phyloP scores from a whole-genome alignment of 768 basidiomycete genomes.

The Kwoniella dendrophila region DNA sequence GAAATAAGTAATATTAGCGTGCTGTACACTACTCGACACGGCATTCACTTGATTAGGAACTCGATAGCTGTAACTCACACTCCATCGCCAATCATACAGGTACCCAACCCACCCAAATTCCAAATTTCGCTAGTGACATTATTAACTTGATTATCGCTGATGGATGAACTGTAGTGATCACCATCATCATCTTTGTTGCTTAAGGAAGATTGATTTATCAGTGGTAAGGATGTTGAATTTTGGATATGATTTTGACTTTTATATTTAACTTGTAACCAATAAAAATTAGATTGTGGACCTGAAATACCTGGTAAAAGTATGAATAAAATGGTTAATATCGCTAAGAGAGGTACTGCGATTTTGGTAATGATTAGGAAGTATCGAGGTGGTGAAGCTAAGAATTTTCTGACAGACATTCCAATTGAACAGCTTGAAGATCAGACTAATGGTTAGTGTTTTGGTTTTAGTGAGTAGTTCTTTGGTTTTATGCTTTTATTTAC shows the following conservation, averaged over 20 bases:
- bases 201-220: too few species aligned
- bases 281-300: constrained; percentile 18
- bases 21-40: too few species aligned
- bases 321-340: constrained; percentile 19
- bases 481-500: not conserved
- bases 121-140: constrained; percentile 1
- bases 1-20: too few species aligned
- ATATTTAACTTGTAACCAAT: constrained; percentile 21
- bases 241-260: not conserved
- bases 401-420: not conserved
- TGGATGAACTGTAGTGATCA: not conserved
- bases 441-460: too few species aligned
- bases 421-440: not conserved
- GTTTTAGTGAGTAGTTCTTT: not conserved
- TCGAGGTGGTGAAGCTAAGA: not conserved
- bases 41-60: not conserved
- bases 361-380: not conserved
- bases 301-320: constrained; percentile 18
- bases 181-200: too few species aligned
- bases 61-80: constrained; percentile 2
- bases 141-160: not conserved
- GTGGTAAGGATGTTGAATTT: too few species aligned
- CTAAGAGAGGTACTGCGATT: constrained; percentile 9
- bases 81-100: constrained; percentile 11
- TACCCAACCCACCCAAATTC: constrained; percentile 21